phyloP scores from a whole-genome alignment of 2,329 filamentous ascomycete species.

The Cordyceps tenuipes region DNA sequence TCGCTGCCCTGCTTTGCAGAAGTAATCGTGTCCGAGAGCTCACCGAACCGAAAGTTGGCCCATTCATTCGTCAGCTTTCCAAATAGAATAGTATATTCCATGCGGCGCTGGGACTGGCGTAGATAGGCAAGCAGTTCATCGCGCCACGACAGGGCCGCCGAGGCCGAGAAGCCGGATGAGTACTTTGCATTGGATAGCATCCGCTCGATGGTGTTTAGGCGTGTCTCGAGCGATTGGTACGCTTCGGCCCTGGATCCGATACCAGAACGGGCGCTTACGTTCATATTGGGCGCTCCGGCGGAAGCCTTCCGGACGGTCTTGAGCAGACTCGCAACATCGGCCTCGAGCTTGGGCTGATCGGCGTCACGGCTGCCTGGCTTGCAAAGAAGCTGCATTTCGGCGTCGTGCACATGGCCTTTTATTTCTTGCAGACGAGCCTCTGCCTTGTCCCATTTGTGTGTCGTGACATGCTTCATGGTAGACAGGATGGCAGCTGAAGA shows the following conservation, averaged over 20 bases:
- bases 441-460: conserved; percentile 10
- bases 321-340: conserved; percentile 1
- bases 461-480: conserved; percentile 9
- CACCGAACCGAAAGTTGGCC: conserved; percentile 7
- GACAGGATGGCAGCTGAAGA: conserved; percentile 10
- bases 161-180: conserved; percentile 6
- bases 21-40: not conserved
- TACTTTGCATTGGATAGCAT: conserved; percentile 10
- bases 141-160: conserved; percentile 1
- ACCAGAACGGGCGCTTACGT: not conserved
- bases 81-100: conserved; percentile 6
- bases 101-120: conserved; percentile 4
- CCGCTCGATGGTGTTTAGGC: conserved; percentile 7
- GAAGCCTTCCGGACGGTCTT: not conserved
- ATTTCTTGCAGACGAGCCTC: conserved; percentile 1
- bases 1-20: not conserved
- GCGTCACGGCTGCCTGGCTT: not conserved
- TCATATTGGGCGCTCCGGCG: not conserved
- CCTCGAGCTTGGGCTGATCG: conserved; percentile 1
- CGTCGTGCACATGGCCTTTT: not conserved
- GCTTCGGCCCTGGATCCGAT: not conserved
- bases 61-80: conserved; percentile 7
- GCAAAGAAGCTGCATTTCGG: not conserved
- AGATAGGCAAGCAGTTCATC: conserved; percentile 9
- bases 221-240: not conserved